Evolutionary conservation across 441 rosid species (phyloP), one percentile per base, ranked within the genome.

Genomic region (Adansonia grandidieri): DNA sequence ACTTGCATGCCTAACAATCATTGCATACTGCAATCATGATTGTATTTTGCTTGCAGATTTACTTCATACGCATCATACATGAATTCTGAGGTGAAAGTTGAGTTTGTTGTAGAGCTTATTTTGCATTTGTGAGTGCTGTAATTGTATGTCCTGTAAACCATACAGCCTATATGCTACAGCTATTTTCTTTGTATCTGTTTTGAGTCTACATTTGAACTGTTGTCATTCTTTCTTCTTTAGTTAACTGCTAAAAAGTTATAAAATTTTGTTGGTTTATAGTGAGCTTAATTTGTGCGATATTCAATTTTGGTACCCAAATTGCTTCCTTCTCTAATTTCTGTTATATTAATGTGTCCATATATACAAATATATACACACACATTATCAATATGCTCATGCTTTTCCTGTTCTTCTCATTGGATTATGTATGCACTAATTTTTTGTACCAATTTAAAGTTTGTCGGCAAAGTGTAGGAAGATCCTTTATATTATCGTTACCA

Each of bases 401-500:
- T 65, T 24, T 60, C 50, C 17, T 70, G 17, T 15, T 58, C 22
- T 15, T 70, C 76, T 56, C 1, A 13, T 42, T 11, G 28, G 40
- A 10, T 71, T n/a, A 70, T 77, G 14, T 48, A 28, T 28, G 65
- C 64, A 7, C 32, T 42, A 19, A 13, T 5, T 64, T 75, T 64
- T 28, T 50, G 5, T 58, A 11, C 66, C 63, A 48, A 76, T 56
- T 60, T 48, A 58, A 61, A 14, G 64, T 62, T 71, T 60, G n/a
- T 60, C 15, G 7, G 76, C 44, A 37, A 58, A 11, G 42, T 89
- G 66, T 71, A 92, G 98, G 96, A 89, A 44, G 99, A 95, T 89
- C 97, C 96, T 47, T 80, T 93, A 73, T 85, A 85, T 82, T 83
- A 77, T 80, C 89, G 82, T 79, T 93, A 92, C 87, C 87, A 81